A percentile compares a stretch with the other conserved stretches of the same genome.
phyloP scores from a whole-genome alignment of 2,329 filamentous ascomycete genomes.

The Leptographium flavum region DNA sequence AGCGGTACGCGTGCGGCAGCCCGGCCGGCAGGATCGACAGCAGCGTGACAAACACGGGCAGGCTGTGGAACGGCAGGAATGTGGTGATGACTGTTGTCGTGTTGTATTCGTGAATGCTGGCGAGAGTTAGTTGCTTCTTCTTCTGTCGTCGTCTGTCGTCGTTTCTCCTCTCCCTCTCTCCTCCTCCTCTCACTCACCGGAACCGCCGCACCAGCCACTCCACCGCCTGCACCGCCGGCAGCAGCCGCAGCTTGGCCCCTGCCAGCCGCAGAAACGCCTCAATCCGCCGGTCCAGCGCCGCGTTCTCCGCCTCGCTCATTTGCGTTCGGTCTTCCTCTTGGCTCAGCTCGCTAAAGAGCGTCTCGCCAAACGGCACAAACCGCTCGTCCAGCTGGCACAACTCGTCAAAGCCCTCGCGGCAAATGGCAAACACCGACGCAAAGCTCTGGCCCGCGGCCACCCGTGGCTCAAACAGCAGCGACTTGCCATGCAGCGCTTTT shows the following conservation, averaged over 20 bases:
- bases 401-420: conserved; percentile 79
- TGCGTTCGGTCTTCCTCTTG: conserved; percentile 75
- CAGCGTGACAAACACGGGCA: conserved; percentile 71
- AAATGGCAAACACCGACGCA: conserved; percentile 76
- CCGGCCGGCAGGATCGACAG: conserved; percentile 72
- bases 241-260: conserved; percentile 62
- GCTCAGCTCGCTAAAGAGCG: conserved; percentile 88
- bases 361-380: conserved; percentile 60
- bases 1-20: conserved; percentile 63
- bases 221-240: conserved; percentile 76
- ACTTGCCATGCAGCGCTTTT: conserved; percentile 83
- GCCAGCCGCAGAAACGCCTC: conserved; percentile 73
- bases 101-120: conserved; percentile 82
- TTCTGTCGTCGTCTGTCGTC: not conserved
- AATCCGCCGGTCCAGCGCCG: conserved; percentile 60
- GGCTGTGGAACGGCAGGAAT: conserved; percentile 84
- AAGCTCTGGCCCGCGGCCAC: conserved; percentile 81
- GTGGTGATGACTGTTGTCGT: conserved; percentile 63
- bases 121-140: conserved; percentile 42
- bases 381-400: conserved; percentile 74
- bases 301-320: conserved; percentile 70
- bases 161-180: not conserved
- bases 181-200: conserved; percentile 35
- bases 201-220: conserved; percentile 94
- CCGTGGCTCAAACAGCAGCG: conserved; percentile 79